Percentiles rank a stretch among this genome's conserved stretches.
Conservation (phyloP, 2,329 filamentous ascomycete species). For the Dothiorella sarmentorum region DNA sequence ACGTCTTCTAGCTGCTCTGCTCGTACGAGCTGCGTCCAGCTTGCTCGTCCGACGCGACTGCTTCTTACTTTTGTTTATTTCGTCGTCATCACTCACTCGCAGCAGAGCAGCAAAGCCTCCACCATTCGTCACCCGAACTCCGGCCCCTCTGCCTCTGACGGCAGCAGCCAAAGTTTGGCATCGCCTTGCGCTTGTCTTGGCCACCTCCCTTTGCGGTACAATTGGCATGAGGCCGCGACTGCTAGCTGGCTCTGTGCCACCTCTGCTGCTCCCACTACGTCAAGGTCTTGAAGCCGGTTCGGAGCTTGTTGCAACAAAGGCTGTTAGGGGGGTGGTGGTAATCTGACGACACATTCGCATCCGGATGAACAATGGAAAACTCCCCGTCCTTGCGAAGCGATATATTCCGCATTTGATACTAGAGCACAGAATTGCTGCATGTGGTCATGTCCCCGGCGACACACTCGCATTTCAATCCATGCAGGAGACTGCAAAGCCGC, state of each 20-base stretch:
- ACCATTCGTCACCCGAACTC: background rate
- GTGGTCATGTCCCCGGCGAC: background rate
- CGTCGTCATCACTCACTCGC: conserved; percentile 6
- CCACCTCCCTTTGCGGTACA: background rate
- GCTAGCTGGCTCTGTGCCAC: background rate
- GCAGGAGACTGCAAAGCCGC: background rate
- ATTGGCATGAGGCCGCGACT: background rate
- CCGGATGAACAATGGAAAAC: too few species aligned
- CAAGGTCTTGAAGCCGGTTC: too few species aligned
- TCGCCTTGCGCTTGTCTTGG: background rate
- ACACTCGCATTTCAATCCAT: background rate
- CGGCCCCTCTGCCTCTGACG: background rate
- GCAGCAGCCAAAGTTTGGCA: background rate
- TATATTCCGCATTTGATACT: background rate
- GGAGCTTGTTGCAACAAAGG: background rate
- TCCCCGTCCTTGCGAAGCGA: background rate
- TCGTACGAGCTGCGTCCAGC: conserved; percentile 5
- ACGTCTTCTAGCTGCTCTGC: background rate
- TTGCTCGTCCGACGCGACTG: background rate
- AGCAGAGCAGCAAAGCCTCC: conserved; percentile 2
- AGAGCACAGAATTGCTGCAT: background rate
- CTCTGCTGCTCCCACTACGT: background rate
- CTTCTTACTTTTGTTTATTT: conserved; percentile 4
- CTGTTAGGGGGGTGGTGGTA: too few species aligned
- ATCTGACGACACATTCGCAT: too few species aligned